A percentile compares a stretch with the other conserved stretches of the same genome.
These are phyloP conservation scores for Rhodotorula glutinis DNA, from an alignment of 1,284 basidiomycete genomes.

Conservation along the genomic window DNA sequence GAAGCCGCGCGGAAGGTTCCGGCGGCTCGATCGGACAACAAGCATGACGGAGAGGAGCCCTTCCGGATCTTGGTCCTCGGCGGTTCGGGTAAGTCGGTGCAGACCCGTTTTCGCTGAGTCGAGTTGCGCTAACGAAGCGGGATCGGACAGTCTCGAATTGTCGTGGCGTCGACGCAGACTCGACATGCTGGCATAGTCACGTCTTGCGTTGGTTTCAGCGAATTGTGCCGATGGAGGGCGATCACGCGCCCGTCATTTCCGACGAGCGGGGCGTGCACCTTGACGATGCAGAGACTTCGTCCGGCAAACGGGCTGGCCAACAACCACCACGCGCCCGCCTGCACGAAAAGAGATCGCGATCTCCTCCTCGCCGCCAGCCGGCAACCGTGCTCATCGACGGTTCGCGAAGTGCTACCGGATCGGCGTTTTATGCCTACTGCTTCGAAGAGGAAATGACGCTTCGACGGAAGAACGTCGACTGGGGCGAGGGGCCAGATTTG, in stretches of 20 bases:
- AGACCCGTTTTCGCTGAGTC: too few species aligned
- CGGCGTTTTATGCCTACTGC: constrained; percentile 38
- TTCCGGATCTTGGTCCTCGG: constrained; percentile 38
- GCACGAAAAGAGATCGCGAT: background rate
- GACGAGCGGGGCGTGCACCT: too few species aligned
- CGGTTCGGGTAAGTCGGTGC: constrained; percentile 28
- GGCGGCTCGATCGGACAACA: background rate
- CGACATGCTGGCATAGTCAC: constrained; percentile 35
- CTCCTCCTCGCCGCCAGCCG: constrained; percentile 7
- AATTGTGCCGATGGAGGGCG: constrained; percentile 35
- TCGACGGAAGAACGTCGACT: constrained; percentile 27
- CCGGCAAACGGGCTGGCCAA: background rate
- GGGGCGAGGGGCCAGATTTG: constrained; percentile 38
- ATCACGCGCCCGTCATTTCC: background rate
- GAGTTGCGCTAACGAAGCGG: too few species aligned
- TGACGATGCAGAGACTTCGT: too few species aligned
- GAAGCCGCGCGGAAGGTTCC: background rate
- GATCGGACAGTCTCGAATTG: constrained; percentile 36
- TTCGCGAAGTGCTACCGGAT: constrained; percentile 38
- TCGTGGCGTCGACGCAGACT: constrained; percentile 35
- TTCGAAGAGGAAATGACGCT: constrained; percentile 33
- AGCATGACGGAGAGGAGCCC: constrained; percentile 33
- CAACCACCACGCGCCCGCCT: background rate
- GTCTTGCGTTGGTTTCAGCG: constrained; percentile 36
- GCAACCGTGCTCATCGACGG: constrained; percentile 35